A percentile compares a stretch with the other conserved stretches of the same genome.
Conservation (phyloP, 2,329 filamentous ascomycete species). For the Neofusicoccum parvum region DNA sequence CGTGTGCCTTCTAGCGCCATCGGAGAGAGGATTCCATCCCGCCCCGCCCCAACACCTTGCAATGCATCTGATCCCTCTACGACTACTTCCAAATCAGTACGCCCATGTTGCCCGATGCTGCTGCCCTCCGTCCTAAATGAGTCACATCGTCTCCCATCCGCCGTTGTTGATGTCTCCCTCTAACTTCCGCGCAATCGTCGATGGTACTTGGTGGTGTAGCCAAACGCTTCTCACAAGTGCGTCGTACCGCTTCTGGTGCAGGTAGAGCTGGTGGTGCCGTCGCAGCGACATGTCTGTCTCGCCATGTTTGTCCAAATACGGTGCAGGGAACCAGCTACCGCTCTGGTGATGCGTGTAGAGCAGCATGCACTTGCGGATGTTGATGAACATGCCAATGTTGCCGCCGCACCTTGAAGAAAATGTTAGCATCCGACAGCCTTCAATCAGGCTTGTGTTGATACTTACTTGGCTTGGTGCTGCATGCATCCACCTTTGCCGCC, state of each 20-base stretch:
- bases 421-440: constrained; percentile 19
- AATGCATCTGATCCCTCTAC: neutral
- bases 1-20: neutral
- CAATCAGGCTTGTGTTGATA: neutral
- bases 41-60: neutral
- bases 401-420: constrained; percentile 69
- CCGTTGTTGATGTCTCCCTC: constrained; percentile 97
- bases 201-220: constrained; percentile 83
- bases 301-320: constrained; percentile 94
- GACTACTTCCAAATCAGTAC: neutral
- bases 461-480: constrained; percentile 84
- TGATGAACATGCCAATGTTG: constrained; percentile 91
- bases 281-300: constrained; percentile 89
- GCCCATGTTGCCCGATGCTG: neutral
- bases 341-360: constrained; percentile 81
- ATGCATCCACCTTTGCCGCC: constrained; percentile 66
- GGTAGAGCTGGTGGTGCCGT: constrained; percentile 82
- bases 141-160: constrained; percentile 81
- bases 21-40: neutral
- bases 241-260: constrained; percentile 95
- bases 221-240: constrained; percentile 82
- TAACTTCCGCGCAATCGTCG: constrained; percentile 83
- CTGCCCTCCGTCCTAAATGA: neutral
- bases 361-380: constrained; percentile 92
- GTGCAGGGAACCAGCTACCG: constrained; percentile 83